These are phyloP conservation scores for Fusarium guadeloupense DNA, from an alignment of 2,329 filamentous ascomycete species.

Conservation along the genomic window DNA sequence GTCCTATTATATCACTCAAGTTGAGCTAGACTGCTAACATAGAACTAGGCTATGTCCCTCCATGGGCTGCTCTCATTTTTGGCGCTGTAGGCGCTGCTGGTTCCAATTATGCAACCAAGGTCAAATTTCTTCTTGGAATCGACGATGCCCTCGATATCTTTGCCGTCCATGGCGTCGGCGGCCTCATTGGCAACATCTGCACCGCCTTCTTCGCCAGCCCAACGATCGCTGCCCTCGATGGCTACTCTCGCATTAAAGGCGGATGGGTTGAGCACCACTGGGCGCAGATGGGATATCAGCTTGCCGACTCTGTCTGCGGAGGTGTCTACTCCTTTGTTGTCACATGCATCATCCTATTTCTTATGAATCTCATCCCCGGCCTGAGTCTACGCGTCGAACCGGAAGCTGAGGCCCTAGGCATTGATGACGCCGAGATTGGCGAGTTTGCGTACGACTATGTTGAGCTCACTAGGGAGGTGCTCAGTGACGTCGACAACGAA, in stretches of 20 bases:
- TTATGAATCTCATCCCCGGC: conserved; percentile 82
- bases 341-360: conserved; percentile 80
- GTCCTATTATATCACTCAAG: conserved; percentile 24
- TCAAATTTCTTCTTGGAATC: conserved; percentile 83
- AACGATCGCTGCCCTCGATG: conserved; percentile 85
- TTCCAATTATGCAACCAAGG: conserved; percentile 90
- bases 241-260: conserved; percentile 71
- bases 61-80: conserved; percentile 84
- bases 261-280: conserved; percentile 88
- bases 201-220: conserved; percentile 86
- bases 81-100: conserved; percentile 78
- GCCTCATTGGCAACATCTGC: conserved; percentile 79
- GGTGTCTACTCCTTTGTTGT: conserved; percentile 80
- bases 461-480: conserved; percentile 73
- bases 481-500: conserved; percentile 59
- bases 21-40: conserved; percentile 17
- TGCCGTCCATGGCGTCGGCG: conserved; percentile 81
- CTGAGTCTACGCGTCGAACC: conserved; percentile 77
- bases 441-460: conserved; percentile 98
- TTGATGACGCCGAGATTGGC: conserved; percentile 90
- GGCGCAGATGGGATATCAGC: conserved; percentile 83
- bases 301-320: conserved; percentile 81
- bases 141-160: conserved; percentile 92
- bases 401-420: conserved; percentile 83
- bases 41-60: conserved; percentile 73